Conservation (phyloP, 805 yeast genomes). For the Hanseniaspora jakobsenii region DNA sequence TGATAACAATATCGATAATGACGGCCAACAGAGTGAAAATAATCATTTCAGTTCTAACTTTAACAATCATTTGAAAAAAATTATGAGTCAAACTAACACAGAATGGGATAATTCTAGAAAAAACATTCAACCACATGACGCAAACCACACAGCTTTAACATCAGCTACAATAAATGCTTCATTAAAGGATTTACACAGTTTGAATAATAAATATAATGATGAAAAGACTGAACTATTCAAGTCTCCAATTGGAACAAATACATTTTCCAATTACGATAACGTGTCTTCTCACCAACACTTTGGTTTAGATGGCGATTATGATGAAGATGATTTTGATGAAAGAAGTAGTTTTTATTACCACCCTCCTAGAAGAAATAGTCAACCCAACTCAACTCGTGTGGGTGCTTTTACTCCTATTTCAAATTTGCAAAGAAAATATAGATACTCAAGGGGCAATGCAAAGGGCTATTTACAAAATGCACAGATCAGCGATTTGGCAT, state of each 20-base stretch:
- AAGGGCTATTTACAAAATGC: no score
- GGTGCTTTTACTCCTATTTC: background rate
- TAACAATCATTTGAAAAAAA: conserved; percentile 11
- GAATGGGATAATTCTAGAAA: background rate
- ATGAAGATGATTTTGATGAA: conserved; percentile 21
- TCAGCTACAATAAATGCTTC: background rate
- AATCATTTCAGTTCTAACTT: conserved; percentile 28
- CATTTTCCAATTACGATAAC: background rate
- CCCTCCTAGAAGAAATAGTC: conserved; percentile 12
- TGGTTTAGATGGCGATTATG: conserved; percentile 22
- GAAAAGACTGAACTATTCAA: background rate
- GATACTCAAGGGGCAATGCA: background rate
- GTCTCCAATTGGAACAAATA: background rate
- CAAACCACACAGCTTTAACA: background rate
- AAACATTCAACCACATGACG: background rate
- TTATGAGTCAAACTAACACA: conserved; percentile 9
- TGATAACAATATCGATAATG: conserved; percentile 18
- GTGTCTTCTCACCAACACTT: conserved; percentile 20
- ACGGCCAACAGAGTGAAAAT: conserved; percentile 23
- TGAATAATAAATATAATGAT: background rate
- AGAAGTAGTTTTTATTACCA: conserved; percentile 18
- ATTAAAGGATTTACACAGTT: background rate
- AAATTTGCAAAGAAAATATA: conserved; percentile 1
- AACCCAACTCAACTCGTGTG: background rate
- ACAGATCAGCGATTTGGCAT: no score